A percentile compares a stretch with the other conserved stretches of the same genome.
Conservation (phyloP, 1,284 basidiomycete species). For the Leccinum pachyderme region DNA sequence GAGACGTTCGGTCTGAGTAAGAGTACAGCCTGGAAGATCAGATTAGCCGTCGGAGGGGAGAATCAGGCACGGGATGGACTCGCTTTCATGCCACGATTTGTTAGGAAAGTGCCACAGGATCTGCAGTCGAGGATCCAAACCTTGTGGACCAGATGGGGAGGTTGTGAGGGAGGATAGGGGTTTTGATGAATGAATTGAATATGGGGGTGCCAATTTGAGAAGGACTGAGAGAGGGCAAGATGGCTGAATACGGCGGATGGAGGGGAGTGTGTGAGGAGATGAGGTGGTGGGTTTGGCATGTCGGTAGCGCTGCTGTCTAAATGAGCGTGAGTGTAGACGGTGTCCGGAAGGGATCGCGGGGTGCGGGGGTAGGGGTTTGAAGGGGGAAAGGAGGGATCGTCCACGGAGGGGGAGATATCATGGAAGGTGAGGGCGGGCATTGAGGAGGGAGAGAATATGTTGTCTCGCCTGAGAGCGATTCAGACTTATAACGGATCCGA, state of each 20-base stretch:
- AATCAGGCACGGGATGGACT: slow-evolving; percentile 22
- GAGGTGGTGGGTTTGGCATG: slow-evolving; percentile 14
- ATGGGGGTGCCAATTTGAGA: slow-evolving; percentile 26
- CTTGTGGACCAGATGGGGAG: slow-evolving; percentile 53
- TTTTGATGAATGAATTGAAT: slow-evolving; percentile 33
- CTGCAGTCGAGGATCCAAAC: slow-evolving; percentile 82
- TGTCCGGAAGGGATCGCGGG: slow-evolving; percentile 15
- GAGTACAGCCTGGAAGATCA: slow-evolving; percentile 63
- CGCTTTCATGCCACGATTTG: slow-evolving; percentile 85
- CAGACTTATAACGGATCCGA: slow-evolving; percentile 32
- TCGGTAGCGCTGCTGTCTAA: slow-evolving; percentile 27
- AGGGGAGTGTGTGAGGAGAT: slow-evolving; percentile 6
- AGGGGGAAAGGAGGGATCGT: slow-evolving; percentile 6
- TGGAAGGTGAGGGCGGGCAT: slow-evolving; percentile 33
- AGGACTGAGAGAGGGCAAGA: slow-evolving; percentile 20
- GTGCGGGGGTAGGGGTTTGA: slow-evolving; percentile 26
- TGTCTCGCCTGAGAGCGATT: slow-evolving; percentile 39
- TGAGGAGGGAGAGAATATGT: slow-evolving; percentile 25
- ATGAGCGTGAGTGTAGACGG: slow-evolving; percentile 32
- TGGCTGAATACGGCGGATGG: slow-evolving; percentile 27
- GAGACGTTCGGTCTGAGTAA: slow-evolving; percentile 80
- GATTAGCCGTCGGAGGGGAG: slow-evolving; percentile 13
- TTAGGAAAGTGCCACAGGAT: slow-evolving; percentile 70
- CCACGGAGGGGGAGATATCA: neutral
- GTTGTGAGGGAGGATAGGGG: slow-evolving; percentile 42